These are phyloP conservation scores for Saccharomycopsis synnaedendra DNA, from an alignment of 805 yeast genomes.

Conservation along the genomic window DNA sequence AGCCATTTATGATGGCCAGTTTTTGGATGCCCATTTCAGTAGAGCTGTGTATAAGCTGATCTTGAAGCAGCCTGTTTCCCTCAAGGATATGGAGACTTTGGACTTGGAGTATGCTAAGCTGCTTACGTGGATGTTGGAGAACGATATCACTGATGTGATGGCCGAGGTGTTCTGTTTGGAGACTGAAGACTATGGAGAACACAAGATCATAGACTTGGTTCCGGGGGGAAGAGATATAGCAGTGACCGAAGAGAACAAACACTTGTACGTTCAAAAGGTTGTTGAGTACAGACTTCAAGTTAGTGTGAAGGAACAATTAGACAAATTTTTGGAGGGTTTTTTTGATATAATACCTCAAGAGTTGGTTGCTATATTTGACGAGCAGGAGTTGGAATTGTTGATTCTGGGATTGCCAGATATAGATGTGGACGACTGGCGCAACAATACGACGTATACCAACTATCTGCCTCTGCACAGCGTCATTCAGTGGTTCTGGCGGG, in stretches of 20 bases:
- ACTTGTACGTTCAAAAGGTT: slow-evolving; percentile 74
- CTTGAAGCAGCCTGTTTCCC: slow-evolving; percentile 65
- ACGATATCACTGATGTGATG: slow-evolving; percentile 86
- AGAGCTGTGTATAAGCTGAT: slow-evolving; percentile 88
- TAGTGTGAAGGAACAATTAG: slow-evolving; percentile 81
- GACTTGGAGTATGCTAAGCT: slow-evolving; percentile 95
- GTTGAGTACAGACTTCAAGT: slow-evolving; percentile 79
- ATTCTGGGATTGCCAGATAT: slow-evolving; percentile 94
- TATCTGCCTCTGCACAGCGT: slow-evolving; percentile 77
- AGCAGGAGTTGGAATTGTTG: slow-evolving; percentile 85
- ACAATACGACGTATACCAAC: slow-evolving; percentile 69
- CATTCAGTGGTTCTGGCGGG: slow-evolving; percentile 96
- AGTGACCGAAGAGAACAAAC: slow-evolving; percentile 85
- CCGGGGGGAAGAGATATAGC: slow-evolving; percentile 74
- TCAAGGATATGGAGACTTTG: slow-evolving; percentile 95
- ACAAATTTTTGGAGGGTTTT: slow-evolving; percentile 76
- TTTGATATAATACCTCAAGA: slow-evolving; percentile 83
- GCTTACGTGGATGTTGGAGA: slow-evolving; percentile 90
- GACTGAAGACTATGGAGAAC: slow-evolving; percentile 88
- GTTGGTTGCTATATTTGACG: slow-evolving; percentile 79
- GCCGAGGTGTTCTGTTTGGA: slow-evolving; percentile 92
- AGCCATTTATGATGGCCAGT: slow-evolving; percentile 79
- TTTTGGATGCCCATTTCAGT: slow-evolving; percentile 88
- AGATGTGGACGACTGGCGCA: slow-evolving; percentile 93
- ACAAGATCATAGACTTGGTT: slow-evolving; percentile 68